Base-by-base conservation (phyloP, 192 early-diverging fungal genomes). In the Spizellomyces sp. region DNA sequence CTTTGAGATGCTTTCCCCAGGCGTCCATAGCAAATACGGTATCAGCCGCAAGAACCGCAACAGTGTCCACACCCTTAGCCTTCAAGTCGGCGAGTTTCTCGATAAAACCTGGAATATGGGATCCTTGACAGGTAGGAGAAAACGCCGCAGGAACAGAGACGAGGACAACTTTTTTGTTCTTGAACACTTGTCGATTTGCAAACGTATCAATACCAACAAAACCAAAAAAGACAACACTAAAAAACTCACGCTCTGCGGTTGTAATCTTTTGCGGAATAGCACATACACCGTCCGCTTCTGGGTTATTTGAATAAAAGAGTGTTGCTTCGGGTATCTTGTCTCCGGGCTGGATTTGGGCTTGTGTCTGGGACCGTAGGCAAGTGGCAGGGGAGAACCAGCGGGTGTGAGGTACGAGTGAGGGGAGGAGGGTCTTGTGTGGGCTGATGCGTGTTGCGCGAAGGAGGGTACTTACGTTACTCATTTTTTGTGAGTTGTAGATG, bases 101-200 rank as follows among this genome's bases (percentile, higher is more conserved):
- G 9, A 85, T 70, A 66, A 81, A 95, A 17, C 87, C 89, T 14
- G 91, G 91, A 52, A 93, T 75, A 71, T 93, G 91, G 48, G 66
- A 43, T 62, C 83, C 80, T 15, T 84, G 84, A 76, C 91, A 93
- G 41, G 86, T 84, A 4, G 91, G 90, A 15, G 88, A 89, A 70
- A 89, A 88, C 9, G 85, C 83, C 44, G 86, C 87, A 50, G 89
- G 89, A 6, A 90, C 86, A 58, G 84, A 80, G 79, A 90, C 89
- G 75, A 90, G 77, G 62, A 90, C 81, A 42, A 82, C 86, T 69
- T 83, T 87, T 76, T 87, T 89, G 63, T 81, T 81, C 76, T 85
- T 85, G 64, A 89, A 79, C 4, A 84, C 75, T 48, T 15, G 14
- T n/a, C 0, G 52, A 55, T n/a, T 55, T 15, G 19, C 19, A 19